Evolutionary conservation across 2,329 filamentous ascomycete species (phyloP), one percentile per base, ranked within the genome.

Genomic region (Talaromyces verruculosus): DNA sequence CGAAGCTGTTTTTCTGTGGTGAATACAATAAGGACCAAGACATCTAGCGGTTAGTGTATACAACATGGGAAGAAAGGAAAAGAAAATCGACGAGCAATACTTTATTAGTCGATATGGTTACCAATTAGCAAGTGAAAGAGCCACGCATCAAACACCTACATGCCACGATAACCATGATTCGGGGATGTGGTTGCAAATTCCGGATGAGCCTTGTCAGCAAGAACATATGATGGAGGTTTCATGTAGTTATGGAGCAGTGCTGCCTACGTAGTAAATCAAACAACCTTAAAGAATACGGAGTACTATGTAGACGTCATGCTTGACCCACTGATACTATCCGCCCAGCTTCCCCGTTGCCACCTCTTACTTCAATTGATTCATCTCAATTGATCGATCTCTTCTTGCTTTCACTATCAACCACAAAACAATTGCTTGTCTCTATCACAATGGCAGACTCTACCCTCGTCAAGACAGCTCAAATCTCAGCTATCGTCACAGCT

Each of bases 371-470:
- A 19, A n/a, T 43, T 43, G 7, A 45, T 10, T 19, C n/a, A 45
- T 45, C 41, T 47, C 45, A 25, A 47, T 49, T 30, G n/a, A 22
- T 49, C 47, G 28, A 51, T 17, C 39, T 51, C 11, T 41, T 41
- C 39, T 41, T 41, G 4, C 13, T 4, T 37, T 37, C 35, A 37
- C 13, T 37, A 22, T 25, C 45, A n/a, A 43, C 13, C 1, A 28
- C 19, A 7, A 19, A 6, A 28, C 15, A 13, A 51, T 28, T 17
- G 15, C 22, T 51, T 51, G 22, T 57, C 15, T 17, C 10, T 11
- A 28, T 33, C 61, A 47, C 49, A 45, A 67, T 67, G 67, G 55
- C 65, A 8, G 65, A 68, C 25, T 65, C 65, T 19, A 64, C 39
- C 6, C 47, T 62, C 30, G 43, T 65, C 30, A 67, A 65, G 35